Evolutionary conservation across 2,329 filamentous ascomycete genomes (phyloP), one percentile per base, ranked within the genome.

Genomic region (Lizonia empirigonia): DNA sequence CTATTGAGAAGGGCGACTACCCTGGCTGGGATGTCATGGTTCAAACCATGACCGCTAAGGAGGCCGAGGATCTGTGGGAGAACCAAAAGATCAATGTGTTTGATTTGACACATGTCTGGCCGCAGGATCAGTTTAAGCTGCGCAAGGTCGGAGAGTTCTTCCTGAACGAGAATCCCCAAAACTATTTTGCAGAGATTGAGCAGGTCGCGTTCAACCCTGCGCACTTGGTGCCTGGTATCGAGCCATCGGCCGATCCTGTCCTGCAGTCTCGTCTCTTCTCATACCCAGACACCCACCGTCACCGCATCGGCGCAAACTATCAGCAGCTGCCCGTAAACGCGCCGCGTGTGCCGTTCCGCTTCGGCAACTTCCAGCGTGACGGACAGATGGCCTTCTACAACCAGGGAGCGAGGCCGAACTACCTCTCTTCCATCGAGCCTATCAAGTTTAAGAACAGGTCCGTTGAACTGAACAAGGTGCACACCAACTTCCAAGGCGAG

Each of bases 191-290:
- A 57, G 83, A 88, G 62, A 86, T 89, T 40, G 86, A 90, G 75
- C 86, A 89, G 67, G 80, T 83, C 15, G 84, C 85, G 2, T 90
- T 88, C 79, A 85, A 81, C 53, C 86, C 87, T 30, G 80, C 84
- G 6, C 85, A 89, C 67, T 73, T 89, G 70, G 79, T 84, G 3
- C 85, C 86, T 3, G 86, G 86, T 44, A 82, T 87, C 49, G 86
- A 89, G 71, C 82, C 85, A 12, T 87, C 85, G 8, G 85, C 85
- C 56, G 87, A 90, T 60, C 86, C 86, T 1, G 85, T 89, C 29
- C 77, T 89, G 3, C 86, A 89, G 71, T 82, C 82, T 30, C 84
- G 86, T 48, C 78, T 89, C 32, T 89, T 89, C 78, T 88, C 85
- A 1, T 89, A 89, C 74, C 82, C 85, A 9, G 86, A 89, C 64